Percentiles rank a stretch among this genome's conserved stretches.
These are phyloP conservation scores for Phytophthora sansomeana DNA, from an alignment of 352 stramenopile species.

Conservation along the genomic window DNA sequence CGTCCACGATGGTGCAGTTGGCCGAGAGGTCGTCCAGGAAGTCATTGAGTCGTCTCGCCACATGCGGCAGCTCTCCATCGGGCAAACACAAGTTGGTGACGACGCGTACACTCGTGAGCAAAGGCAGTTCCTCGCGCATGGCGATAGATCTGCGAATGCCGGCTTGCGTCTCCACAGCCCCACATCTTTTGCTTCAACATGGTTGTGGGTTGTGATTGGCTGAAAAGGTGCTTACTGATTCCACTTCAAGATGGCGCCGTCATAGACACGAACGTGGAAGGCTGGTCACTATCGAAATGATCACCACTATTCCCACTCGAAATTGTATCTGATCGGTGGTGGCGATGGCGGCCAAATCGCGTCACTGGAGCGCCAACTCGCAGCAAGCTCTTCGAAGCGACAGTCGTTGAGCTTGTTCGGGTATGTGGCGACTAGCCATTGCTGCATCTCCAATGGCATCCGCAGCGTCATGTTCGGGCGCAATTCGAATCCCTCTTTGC, in stretches of 20 bases:
- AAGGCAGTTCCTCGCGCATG: constrained; percentile 5
- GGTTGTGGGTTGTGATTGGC: constrained; percentile 1
- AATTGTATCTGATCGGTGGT: constrained; percentile 3
- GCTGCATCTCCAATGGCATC: constrained; percentile 11
- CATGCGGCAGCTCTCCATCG: constrained; percentile 27
- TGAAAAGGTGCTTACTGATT: neutral
- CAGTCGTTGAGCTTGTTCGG: constrained; percentile 5
- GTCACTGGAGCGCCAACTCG: constrained; percentile 7
- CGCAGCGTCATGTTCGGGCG: constrained; percentile 2
- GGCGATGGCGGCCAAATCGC: neutral
- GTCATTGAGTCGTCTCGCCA: constrained; percentile 13
- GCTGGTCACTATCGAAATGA: neutral
- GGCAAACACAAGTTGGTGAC: constrained; percentile 15
- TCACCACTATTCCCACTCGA: constrained; percentile 3
- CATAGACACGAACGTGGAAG: constrained; percentile 23
- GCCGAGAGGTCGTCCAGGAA: constrained; percentile 28
- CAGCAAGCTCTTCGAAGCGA: constrained; percentile 3
- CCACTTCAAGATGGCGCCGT: constrained; percentile 19
- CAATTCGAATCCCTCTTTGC: constrained; percentile 2
- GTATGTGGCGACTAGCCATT: constrained; percentile 20
- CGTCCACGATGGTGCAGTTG: constrained; percentile 24
- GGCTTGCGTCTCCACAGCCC: neutral
- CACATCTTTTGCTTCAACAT: constrained; percentile 19
- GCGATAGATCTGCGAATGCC: constrained; percentile 12
- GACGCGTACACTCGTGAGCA: constrained; percentile 17